These are phyloP conservation scores for Marasmius oreades DNA, from an alignment of 1,284 basidiomycete species.

Conservation along the genomic window DNA sequence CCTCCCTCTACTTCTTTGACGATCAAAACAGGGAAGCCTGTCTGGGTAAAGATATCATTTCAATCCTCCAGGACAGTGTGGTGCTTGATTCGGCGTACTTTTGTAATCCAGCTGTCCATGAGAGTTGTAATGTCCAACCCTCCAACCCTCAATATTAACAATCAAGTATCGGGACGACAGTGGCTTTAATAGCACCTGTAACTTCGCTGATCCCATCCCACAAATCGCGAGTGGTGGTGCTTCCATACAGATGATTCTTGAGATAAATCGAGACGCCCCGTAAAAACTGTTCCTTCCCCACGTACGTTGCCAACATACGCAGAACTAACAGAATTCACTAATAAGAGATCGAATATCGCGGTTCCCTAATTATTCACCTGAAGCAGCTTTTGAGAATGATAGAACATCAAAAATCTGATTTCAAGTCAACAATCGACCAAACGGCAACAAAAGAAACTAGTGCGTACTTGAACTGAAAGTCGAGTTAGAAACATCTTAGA, in stretches of 20 bases:
- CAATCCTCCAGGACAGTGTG: too few species aligned
- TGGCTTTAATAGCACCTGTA: slow-evolving; percentile 39
- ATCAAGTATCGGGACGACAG: neutral
- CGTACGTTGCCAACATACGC: slow-evolving; percentile 87
- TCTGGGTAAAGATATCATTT: slow-evolving; percentile 37
- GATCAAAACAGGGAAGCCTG: slow-evolving; percentile 86
- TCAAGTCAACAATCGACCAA: neutral
- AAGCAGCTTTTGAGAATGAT: slow-evolving; percentile 88
- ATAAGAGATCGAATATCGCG: neutral
- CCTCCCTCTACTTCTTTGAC: slow-evolving; percentile 77
- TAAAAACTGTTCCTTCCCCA: slow-evolving; percentile 88
- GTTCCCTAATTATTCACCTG: slow-evolving; percentile 42
- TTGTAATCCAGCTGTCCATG: slow-evolving; percentile 93
- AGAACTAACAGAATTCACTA: slow-evolving; percentile 55
- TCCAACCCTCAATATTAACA: slow-evolving; percentile 18
- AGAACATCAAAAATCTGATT: slow-evolving; percentile 80
- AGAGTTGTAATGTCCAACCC: slow-evolving; percentile 76
- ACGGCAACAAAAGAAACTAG: neutral
- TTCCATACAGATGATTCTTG: slow-evolving; percentile 77
- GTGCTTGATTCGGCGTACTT: too few species aligned
- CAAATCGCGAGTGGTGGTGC: slow-evolving; percentile 84
- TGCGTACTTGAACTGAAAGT: slow-evolving; percentile 6
- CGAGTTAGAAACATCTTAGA: neutral
- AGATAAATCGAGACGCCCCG: slow-evolving; percentile 90
- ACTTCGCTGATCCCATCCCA: slow-evolving; percentile 87